A percentile compares a stretch with the other conserved stretches of the same genome.
These are phyloP conservation scores for Pseudotsuga menziesii DNA, from an alignment of 75 land plant species.

Conservation along the genomic window DNA sequence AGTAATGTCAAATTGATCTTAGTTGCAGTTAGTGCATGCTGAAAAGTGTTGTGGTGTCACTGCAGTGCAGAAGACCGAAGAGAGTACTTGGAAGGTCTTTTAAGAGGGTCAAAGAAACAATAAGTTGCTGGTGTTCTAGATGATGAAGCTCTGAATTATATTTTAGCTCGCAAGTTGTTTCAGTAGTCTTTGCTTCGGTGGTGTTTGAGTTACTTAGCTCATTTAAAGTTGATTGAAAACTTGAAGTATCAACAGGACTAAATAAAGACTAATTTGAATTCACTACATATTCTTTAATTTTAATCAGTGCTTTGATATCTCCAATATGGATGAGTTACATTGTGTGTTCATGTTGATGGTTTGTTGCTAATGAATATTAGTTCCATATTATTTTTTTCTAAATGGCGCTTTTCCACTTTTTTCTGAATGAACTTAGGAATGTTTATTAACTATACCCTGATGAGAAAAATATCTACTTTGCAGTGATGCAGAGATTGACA, in stretches of 20 bases:
- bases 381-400: background rate
- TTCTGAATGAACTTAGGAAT: background rate
- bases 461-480: background rate
- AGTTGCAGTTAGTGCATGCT: background rate
- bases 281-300: too few species aligned
- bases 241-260: too few species aligned
- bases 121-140: conserved; percentile 76
- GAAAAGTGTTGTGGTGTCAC: background rate
- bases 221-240: too few species aligned
- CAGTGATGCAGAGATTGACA: conserved; percentile 91
- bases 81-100: conserved; percentile 89
- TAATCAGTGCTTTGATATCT: too few species aligned
- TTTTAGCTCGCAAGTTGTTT: conserved; percentile 85
- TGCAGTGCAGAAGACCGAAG: conserved; percentile 97
- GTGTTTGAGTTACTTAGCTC: too few species aligned
- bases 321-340: background rate
- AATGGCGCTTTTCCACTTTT: background rate
- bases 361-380: background rate
- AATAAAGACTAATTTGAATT: too few species aligned
- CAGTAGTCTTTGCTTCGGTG: too few species aligned
- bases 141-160: conserved; percentile 94
- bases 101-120: conserved; percentile 93
- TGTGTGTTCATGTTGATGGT: background rate
- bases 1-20: background rate
- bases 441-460: background rate